Conservation (phyloP, 495 filamentous ascomycete genomes). For the Xylaria curta region DNA sequence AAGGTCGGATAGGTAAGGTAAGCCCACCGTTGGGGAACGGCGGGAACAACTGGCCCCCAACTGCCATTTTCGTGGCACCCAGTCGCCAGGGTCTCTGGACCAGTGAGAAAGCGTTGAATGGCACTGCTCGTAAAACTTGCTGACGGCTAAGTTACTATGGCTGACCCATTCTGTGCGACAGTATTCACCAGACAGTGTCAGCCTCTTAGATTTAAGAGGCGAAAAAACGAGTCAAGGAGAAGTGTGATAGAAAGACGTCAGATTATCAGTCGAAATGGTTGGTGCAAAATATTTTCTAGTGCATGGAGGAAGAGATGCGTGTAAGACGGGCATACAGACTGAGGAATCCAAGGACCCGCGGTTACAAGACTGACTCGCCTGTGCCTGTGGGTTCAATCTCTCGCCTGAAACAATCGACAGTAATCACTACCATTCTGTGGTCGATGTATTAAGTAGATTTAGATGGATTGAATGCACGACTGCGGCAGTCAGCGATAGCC, state of each 20-base stretch:
- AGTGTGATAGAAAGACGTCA: constrained; percentile 1
- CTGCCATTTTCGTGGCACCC: constrained; percentile 20
- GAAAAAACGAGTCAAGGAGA: not conserved
- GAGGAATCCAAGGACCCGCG: not conserved
- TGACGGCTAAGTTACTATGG: constrained; percentile 20
- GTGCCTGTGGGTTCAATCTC: not conserved
- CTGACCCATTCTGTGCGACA: constrained; percentile 12
- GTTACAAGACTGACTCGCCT: not conserved
- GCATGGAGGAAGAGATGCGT: constrained; percentile 8
- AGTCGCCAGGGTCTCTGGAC: constrained; percentile 12
- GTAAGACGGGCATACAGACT: constrained; percentile 25
- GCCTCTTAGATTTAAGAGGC: not conserved
- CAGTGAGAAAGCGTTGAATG: constrained; percentile 7
- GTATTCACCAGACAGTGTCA: constrained; percentile 6
- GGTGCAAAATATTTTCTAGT: not conserved
- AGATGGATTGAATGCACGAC: not conserved
- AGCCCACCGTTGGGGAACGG: constrained; percentile 23
- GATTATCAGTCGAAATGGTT: not conserved
- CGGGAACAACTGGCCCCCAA: constrained; percentile 13
- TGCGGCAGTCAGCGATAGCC: constrained; percentile 15
- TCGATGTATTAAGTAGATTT: not conserved
- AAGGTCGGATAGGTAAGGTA: not conserved
- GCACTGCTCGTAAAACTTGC: not conserved
- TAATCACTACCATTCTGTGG: not conserved
- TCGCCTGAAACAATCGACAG: constrained; percentile 21